Percentiles rank a stretch among this genome's conserved stretches.
These are phyloP conservation scores for Aureobasidium pullulans DNA, from an alignment of 2,329 filamentous ascomycete genomes.

Conservation along the genomic window DNA sequence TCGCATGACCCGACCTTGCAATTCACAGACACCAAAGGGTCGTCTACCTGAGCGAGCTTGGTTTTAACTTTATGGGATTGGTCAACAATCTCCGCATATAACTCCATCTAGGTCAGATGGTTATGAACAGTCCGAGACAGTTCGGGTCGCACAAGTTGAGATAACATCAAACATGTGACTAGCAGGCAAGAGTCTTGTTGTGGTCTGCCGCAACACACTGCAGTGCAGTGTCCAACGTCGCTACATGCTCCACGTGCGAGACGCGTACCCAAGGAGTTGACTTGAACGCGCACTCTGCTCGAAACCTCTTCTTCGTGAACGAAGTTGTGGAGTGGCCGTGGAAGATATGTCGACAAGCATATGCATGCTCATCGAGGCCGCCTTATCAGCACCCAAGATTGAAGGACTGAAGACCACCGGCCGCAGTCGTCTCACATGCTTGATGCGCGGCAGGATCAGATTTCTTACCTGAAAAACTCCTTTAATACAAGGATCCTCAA, in stretches of 20 bases:
- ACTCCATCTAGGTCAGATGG: neutral
- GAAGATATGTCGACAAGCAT: neutral
- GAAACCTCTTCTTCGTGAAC: too few species aligned
- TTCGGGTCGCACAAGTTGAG: neutral
- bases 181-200: neutral
- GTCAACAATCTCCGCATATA: too few species aligned
- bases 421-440: neutral
- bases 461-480: neutral
- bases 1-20: too few species aligned
- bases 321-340: too few species aligned
- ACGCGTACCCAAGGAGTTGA: too few species aligned
- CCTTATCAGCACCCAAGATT: neutral
- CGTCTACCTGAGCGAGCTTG: too few species aligned
- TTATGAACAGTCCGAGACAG: neutral
- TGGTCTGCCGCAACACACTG: neutral
- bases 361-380: neutral
- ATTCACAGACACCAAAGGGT: too few species aligned
- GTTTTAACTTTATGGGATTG: too few species aligned
- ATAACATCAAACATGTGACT: neutral
- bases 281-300: too few species aligned
- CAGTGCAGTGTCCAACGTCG: too few species aligned
- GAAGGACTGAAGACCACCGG: neutral
- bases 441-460: neutral
- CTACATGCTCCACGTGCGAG: too few species aligned
- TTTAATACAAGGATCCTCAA: neutral